A percentile compares a stretch with the other conserved stretches of the same genome.
Conservation (phyloP, 83 land plant species). For the Larix sibirica region DNA sequence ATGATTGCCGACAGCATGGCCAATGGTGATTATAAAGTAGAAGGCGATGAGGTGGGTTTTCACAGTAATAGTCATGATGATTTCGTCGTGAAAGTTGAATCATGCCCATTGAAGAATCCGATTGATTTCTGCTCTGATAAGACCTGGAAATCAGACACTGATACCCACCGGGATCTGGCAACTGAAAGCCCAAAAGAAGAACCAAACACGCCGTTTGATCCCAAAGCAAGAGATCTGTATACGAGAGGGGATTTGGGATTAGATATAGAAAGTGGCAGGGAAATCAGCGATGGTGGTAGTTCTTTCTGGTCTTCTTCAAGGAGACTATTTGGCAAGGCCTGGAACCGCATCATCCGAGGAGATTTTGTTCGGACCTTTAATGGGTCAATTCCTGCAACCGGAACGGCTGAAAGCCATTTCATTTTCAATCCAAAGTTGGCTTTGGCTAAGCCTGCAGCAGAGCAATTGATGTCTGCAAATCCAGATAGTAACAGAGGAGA, state of each 20-base stretch:
- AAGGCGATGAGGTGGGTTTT: too few relatives aligned
- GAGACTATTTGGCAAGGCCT: not conserved
- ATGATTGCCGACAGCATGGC: too few relatives aligned
- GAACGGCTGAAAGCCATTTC: not conserved
- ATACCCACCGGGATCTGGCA: not conserved
- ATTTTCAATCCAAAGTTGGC: not conserved
- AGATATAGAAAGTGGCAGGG: constrained; percentile 9
- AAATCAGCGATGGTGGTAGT: not conserved
- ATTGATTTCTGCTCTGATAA: not conserved
- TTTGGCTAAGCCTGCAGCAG: not conserved
- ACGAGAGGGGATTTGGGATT: not conserved
- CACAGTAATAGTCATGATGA: not conserved
- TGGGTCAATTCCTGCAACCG: not conserved
- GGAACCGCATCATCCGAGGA: not conserved
- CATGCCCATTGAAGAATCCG: not conserved
- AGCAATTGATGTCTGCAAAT: not conserved
- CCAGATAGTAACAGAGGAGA: not conserved
- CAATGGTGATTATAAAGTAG: too few relatives aligned
- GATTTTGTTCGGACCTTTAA: not conserved
- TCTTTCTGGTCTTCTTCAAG: constrained; percentile 4
- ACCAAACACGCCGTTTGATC: not conserved
- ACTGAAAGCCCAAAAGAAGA: not conserved
- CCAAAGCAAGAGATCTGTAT: not conserved
- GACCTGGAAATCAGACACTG: not conserved
- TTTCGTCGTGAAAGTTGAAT: not conserved